phyloP scores from a whole-genome alignment of 179 eudicot species.

The Beta lomatogona region DNA sequence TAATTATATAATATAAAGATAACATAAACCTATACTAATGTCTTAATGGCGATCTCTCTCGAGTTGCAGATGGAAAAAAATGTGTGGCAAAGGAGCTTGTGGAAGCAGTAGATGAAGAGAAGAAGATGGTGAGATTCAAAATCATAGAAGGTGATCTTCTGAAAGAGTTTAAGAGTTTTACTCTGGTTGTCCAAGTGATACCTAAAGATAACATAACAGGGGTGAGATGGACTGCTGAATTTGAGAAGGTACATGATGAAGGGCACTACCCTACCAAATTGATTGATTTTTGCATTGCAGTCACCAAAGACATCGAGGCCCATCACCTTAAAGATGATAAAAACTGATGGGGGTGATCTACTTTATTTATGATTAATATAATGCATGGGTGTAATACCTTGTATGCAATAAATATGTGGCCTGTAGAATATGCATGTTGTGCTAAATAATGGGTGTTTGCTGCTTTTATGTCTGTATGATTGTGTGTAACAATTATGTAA shows the following conservation, averaged over 20 bases:
- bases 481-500: neutral
- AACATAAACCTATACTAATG: neutral
- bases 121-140: slow-evolving; percentile 6
- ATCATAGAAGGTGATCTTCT: slow-evolving; percentile 14
- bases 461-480: neutral
- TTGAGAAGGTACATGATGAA: neutral
- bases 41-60: neutral
- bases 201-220: neutral
- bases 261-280: slow-evolving; percentile 19
- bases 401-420: neutral
- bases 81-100: slow-evolving; percentile 9
- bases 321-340: slow-evolving; percentile 7
- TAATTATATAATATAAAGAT: neutral
- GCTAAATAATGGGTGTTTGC: neutral
- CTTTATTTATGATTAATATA: neutral
- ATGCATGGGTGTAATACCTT: neutral
- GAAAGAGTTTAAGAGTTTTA: neutral
- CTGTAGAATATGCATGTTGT: too few species aligned
- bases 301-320: slow-evolving; percentile 4
- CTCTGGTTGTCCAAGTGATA: neutral
- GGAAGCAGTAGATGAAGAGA: neutral
- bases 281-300: slow-evolving; percentile 1
- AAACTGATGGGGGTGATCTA: neutral
- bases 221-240: slow-evolving; percentile 4
- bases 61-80: slow-evolving; percentile 6